Conservation (phyloP, 257 asterid species). For the Primulina tabacum region DNA sequence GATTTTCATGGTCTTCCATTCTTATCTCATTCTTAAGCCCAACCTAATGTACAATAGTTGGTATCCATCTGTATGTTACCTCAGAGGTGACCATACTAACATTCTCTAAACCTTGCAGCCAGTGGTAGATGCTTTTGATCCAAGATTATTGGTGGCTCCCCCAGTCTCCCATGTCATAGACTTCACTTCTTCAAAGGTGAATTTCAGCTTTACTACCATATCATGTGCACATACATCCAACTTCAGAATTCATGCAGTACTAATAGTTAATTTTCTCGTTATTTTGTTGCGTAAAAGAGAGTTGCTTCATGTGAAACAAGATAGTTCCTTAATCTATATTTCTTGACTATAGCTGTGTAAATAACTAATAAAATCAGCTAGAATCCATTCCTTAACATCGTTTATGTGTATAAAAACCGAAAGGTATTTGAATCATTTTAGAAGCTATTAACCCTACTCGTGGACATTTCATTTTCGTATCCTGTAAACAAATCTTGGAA, state of each 20-base stretch:
- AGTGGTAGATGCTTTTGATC: conserved; percentile 94
- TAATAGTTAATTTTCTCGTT: not conserved
- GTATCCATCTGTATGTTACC: conserved; percentile 2
- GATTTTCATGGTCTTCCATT: not conserved
- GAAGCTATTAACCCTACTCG: no score
- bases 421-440: no score
- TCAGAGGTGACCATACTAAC: conserved; percentile 17
- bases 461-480: no score
- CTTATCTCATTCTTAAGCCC: conserved; percentile 18
- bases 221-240: conserved; percentile 5
- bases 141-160: conserved; percentile 94
- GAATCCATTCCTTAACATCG: no score
- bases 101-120: conserved; percentile 43
- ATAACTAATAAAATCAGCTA: no score
- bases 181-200: conserved; percentile 56
- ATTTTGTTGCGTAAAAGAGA: not conserved
- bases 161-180: conserved; percentile 80
- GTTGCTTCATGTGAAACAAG: not conserved
- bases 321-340: no score
- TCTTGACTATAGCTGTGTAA: not conserved
- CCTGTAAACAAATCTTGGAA: not conserved
- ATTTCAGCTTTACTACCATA: conserved; percentile 10
- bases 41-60: conserved; percentile 4
- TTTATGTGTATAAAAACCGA: no score
- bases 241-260: conserved; percentile 3